Evolutionary conservation across 495 filamentous ascomycete species (phyloP).

Genomic region (Clavariopsis aquatica): DNA sequence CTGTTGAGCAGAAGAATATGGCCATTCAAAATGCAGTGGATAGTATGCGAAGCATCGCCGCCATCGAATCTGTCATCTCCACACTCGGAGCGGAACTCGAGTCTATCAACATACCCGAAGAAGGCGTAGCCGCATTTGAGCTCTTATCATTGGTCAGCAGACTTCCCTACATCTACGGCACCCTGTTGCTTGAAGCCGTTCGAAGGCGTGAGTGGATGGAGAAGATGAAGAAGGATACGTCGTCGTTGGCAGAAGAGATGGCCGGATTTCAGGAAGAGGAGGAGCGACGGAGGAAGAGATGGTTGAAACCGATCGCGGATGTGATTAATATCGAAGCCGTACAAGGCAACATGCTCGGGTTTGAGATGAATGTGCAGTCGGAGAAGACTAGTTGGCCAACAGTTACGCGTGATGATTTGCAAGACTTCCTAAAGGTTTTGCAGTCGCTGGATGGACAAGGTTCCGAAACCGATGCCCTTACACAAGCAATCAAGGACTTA

Average conservation of each 20-base stretch:
- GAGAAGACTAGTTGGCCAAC: slow-evolving; percentile 78
- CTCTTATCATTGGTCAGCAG: slow-evolving; percentile 72
- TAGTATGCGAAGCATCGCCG: slow-evolving; percentile 77
- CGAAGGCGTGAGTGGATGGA: slow-evolving; percentile 86
- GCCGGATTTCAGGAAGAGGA: slow-evolving; percentile 89
- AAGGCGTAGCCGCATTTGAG: slow-evolving; percentile 71
- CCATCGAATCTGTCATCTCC: slow-evolving; percentile 70
- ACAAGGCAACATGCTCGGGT: slow-evolving; percentile 66
- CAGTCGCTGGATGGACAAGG: slow-evolving; percentile 62
- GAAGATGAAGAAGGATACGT: slow-evolving; percentile 81
- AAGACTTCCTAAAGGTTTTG: slow-evolving; percentile 56
- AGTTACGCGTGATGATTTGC: slow-evolving; percentile 58
- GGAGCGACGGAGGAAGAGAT: slow-evolving; percentile 80
- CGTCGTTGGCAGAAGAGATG: slow-evolving; percentile 86
- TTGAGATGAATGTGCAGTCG: slow-evolving; percentile 83
- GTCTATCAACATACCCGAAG: slow-evolving; percentile 66
- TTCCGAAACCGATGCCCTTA: slow-evolving; percentile 63
- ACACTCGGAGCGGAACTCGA: slow-evolving; percentile 69
- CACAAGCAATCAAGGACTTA: slow-evolving; percentile 62
- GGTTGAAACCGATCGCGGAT: slow-evolving; percentile 75
- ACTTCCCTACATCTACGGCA: slow-evolving; percentile 85
- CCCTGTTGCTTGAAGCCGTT: slow-evolving; percentile 80
- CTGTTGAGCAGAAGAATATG: slow-evolving; percentile 63
- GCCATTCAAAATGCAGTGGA: slow-evolving; percentile 59
- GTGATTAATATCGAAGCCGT: slow-evolving; percentile 56